These are phyloP conservation scores for Marvania coccoides DNA, from an alignment of 139 green algal species.

Conservation along the genomic window DNA sequence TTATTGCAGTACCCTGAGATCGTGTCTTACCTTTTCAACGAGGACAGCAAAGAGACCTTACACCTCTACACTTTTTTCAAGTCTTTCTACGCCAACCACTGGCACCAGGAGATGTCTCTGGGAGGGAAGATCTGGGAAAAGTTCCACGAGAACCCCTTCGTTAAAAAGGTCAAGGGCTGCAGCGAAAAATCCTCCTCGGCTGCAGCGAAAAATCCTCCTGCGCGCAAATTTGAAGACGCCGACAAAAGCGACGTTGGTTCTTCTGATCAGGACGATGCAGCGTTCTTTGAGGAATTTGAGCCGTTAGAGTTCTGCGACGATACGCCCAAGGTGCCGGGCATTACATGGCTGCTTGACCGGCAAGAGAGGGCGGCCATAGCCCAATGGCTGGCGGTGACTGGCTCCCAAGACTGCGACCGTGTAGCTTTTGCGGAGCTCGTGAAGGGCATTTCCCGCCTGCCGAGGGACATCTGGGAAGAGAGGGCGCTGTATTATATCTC, in stretches of 20 bases:
- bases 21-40: neutral
- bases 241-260: too few species aligned
- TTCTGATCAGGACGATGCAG: too few species aligned
- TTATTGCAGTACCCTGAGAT: neutral
- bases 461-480: too few species aligned
- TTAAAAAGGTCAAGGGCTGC: neutral
- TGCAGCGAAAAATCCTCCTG: too few species aligned
- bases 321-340: too few species aligned
- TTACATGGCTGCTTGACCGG: too few species aligned
- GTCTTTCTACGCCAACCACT: neutral
- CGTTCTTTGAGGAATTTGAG: too few species aligned
- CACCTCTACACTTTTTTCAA: neutral
- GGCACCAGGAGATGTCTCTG: neutral
- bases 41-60: neutral
- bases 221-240: too few species aligned
- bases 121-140: neutral
- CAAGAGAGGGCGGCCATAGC: too few species aligned
- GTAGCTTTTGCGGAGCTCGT: neutral
- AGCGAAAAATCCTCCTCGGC: too few species aligned
- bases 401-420: neutral
- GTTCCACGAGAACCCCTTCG: neutral
- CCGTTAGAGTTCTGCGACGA: too few species aligned
- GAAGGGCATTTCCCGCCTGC: neutral
- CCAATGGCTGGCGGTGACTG: neutral
- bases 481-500: too few species aligned